Evolutionary conservation across 257 asterid species (phyloP).

Genomic region (Solanum habrochaites): DNA sequence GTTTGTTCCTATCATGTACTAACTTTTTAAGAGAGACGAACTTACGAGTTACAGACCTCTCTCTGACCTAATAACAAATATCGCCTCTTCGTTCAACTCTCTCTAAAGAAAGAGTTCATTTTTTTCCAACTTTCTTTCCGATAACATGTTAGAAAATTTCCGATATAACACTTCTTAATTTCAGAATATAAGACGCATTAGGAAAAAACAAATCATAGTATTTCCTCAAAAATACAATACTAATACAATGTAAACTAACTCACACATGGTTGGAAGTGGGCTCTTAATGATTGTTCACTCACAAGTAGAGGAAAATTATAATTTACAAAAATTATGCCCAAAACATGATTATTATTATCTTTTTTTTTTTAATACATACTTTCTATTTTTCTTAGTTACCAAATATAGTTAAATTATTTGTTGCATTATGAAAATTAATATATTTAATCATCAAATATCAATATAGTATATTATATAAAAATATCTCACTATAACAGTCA

Average conservation of each 20-base stretch:
- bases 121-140: not conserved
- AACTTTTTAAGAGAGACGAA: not conserved
- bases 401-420: not conserved
- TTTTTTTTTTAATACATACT: not conserved
- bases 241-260: not conserved
- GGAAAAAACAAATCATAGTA: no score
- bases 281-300: not conserved
- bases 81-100: not conserved
- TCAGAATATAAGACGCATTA: not conserved
- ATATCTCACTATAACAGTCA: not conserved
- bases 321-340: not conserved
- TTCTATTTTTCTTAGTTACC: no score
- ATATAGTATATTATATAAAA: not conserved
- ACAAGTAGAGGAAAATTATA: not conserved
- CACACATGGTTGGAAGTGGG: not conserved
- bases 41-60: not conserved
- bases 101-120: not conserved
- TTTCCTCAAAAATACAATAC: not conserved
- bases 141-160: not conserved
- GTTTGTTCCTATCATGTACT: not conserved
- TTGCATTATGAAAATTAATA: not conserved
- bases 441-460: not conserved
- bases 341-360: not conserved
- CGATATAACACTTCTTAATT: not conserved
- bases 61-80: not conserved